Evolutionary conservation across 257 asterid genomes (phyloP), one percentile per base, ranked within the genome.

Genomic region (Nemophila menziesii): DNA sequence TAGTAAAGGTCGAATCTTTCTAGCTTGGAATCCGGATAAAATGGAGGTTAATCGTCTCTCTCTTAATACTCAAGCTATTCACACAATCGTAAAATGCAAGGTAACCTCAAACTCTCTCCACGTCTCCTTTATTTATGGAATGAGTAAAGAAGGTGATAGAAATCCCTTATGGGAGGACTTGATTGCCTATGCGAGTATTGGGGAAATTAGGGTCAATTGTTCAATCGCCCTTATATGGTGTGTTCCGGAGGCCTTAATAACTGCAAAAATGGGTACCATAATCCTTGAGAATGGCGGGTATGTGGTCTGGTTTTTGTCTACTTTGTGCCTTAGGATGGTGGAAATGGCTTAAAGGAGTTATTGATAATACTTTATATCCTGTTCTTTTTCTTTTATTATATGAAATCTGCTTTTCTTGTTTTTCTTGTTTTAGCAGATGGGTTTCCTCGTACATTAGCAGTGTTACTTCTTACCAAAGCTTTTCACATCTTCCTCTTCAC

Each of bases 291-390:
- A 65, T 36, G 67, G 72, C 33, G 72, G 72, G 6, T 65, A 65
- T 43, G 68, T 60, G 15, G 62, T 55, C 37, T 65, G 72, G 68
- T 62, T 65, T 36, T 49, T 64, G 11, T 54, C 67, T 0, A 67
- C 67, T 22, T 60, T 65, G 62, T 67, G 72, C 8, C 60, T 60
- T 59, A 56, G 72, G 72, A 13, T 80, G 86, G 84, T 60, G 73
- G 77, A 80, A 80, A 40, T 76, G 87, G 87, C 56, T 80, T 18
- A 68, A 77, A 49, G 87, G 86, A 17, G 92, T 76, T 16, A 69
- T 75, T 56, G 86, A 70, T 52, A 75, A 79, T 46, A 86, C 92
- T 4, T 63, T 79, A 2, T 79, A 72, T 55, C 82, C 92, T 4
- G 77, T 76, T 44, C 45, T 76, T 49, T 79, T 79, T 61, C 39